phyloP scores from a whole-genome alignment of 2,329 filamentous ascomycete species.

The Stemphylium beticola region DNA sequence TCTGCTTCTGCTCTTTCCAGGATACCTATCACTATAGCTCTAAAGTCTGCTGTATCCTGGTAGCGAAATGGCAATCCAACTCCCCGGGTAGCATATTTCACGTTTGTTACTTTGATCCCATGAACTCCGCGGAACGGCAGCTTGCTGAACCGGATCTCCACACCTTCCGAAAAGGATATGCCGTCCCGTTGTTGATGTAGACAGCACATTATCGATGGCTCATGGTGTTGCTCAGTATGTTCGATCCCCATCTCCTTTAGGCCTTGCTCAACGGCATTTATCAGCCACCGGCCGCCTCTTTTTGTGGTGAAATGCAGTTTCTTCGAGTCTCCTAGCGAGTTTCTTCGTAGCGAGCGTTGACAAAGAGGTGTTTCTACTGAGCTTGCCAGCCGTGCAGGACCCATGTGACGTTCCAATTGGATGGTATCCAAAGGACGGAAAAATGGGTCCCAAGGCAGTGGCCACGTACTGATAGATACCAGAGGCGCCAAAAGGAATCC shows the following conservation, averaged over 20 bases:
- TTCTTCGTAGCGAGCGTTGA: constrained; percentile 19
- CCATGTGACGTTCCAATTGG: constrained; percentile 26
- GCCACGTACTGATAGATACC: constrained; percentile 31
- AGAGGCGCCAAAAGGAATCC: constrained; percentile 29
- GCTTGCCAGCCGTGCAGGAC: constrained; percentile 5
- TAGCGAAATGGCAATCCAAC: neutral
- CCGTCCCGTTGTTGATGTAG: constrained; percentile 29
- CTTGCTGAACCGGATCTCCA: constrained; percentile 35
- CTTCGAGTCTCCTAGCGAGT: constrained; percentile 29
- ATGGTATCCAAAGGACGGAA: constrained; percentile 29
- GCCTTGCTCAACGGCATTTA: constrained; percentile 28
- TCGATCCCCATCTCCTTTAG: constrained; percentile 34
- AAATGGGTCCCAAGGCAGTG: constrained; percentile 34
- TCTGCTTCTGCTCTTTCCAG: constrained; percentile 25
- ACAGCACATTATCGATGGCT: constrained; percentile 27
- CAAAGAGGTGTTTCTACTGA: constrained; percentile 2
- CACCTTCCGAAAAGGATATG: constrained; percentile 27
- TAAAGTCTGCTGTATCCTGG: constrained; percentile 23
- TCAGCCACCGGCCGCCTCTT: constrained; percentile 32
- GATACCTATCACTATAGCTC: constrained; percentile 26
- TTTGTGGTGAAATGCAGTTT: constrained; percentile 37
- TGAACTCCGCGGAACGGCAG: constrained; percentile 34
- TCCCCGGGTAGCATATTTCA: constrained; percentile 27
- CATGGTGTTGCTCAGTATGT: constrained; percentile 21
- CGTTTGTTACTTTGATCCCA: constrained; percentile 29